phyloP scores from a whole-genome alignment of 495 filamentous ascomycete genomes.

The Xylaria curta region DNA sequence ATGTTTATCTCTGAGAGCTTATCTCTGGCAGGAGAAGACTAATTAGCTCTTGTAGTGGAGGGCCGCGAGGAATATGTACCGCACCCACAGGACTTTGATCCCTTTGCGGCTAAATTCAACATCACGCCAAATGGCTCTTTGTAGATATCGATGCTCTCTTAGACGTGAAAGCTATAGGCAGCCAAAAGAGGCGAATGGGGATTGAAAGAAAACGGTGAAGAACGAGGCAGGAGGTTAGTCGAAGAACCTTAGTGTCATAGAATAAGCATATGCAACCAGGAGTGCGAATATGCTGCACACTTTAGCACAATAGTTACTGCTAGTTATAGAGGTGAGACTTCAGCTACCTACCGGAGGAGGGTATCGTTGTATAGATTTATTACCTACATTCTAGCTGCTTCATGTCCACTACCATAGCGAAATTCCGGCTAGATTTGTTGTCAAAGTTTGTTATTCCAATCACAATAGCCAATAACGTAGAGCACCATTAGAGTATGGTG shows the following conservation, averaged over 20 bases:
- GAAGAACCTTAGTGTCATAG: no score
- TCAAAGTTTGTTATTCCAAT: neutral
- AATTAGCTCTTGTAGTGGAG: neutral
- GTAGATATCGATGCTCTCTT: neutral
- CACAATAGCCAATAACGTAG: neutral
- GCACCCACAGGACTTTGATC: constrained; percentile 5
- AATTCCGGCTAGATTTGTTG: neutral
- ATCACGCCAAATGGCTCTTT: constrained; percentile 13
- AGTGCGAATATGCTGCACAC: neutral
- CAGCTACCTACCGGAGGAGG: neutral
- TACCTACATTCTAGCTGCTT: neutral
- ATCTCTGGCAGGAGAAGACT: neutral
- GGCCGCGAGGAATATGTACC: constrained; percentile 7
- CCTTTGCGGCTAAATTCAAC: constrained; percentile 6
- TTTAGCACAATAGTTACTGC: neutral
- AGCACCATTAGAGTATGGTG: neutral
- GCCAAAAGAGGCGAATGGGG: no score
- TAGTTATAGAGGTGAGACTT: neutral
- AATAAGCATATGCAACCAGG: no score
- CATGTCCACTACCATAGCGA: neutral
- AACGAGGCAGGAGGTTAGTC: no score
- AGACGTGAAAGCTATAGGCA: neutral
- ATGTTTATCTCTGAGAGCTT: neutral
- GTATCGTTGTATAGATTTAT: neutral
- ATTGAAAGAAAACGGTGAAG: no score